Evolutionary conservation across 148 eudicot species (phyloP).

Genomic region (Rhododendron ovatum): DNA sequence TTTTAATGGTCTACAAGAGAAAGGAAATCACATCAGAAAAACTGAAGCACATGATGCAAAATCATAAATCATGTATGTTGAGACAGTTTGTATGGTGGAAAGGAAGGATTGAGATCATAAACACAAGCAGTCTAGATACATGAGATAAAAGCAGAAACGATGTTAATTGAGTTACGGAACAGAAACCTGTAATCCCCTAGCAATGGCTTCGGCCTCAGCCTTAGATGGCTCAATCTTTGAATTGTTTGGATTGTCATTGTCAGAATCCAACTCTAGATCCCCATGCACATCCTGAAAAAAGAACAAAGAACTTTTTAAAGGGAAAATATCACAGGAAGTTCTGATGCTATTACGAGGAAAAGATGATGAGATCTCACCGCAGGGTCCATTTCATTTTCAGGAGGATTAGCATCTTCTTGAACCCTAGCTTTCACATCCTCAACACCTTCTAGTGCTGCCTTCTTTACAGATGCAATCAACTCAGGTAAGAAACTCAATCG

Average conservation of each 20-base stretch:
- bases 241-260: constrained; percentile 43
- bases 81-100: neutral
- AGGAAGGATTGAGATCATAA: neutral
- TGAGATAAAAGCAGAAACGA: neutral
- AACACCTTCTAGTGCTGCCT: constrained; percentile 47
- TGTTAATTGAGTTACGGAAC: neutral
- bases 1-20: constrained; percentile 59
- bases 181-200: constrained; percentile 81
- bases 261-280: constrained; percentile 60
- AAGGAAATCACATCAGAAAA: neutral
- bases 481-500: constrained; percentile 55
- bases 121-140: neutral
- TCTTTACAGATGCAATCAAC: constrained; percentile 51
- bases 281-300: constrained; percentile 46
- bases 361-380: constrained; percentile 39
- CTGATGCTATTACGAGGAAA: neutral
- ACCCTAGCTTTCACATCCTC: constrained; percentile 57
- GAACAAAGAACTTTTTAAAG: neutral
- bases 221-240: constrained; percentile 81
- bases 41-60: constrained; percentile 9
- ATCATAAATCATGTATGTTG: neutral
- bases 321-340: neutral
- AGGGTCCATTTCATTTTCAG: constrained; percentile 35
- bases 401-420: constrained; percentile 32
- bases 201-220: constrained; percentile 95